Conservation (phyloP, 2,329 filamentous ascomycete species). For the Orbilia javanica region DNA sequence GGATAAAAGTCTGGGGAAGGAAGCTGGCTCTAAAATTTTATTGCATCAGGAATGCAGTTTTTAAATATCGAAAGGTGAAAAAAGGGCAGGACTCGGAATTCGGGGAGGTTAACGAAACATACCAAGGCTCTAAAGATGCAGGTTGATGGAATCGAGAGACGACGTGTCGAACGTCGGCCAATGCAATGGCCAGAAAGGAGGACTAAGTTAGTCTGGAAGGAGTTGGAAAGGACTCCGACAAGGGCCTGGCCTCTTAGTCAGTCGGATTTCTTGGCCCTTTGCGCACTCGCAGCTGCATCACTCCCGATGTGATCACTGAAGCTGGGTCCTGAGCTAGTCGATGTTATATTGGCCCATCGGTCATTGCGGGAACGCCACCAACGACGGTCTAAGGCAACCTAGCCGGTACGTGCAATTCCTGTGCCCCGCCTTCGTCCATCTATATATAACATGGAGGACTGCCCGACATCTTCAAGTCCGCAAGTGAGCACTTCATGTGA, state of each 20-base stretch:
- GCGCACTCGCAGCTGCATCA: slow-evolving; percentile 17
- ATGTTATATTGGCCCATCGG: background rate
- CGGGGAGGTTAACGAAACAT: slow-evolving; percentile 25
- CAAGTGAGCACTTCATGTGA: no score
- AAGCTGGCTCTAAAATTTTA: background rate
- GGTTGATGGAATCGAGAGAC: slow-evolving; percentile 17
- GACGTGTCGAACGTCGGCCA: slow-evolving; percentile 23
- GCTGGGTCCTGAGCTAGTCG: background rate
- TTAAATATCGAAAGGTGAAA: background rate
- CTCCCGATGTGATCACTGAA: slow-evolving; percentile 27
- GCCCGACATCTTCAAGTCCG: no score
- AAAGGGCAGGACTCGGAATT: slow-evolving; percentile 25
- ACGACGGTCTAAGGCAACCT: slow-evolving; percentile 26
- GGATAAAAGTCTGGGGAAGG: slow-evolving; percentile 2
- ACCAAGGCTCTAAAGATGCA: slow-evolving; percentile 34
- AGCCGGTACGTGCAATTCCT: slow-evolving; percentile 3
- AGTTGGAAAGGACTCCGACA: background rate
- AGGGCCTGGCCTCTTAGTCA: slow-evolving; percentile 1
- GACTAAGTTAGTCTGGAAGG: slow-evolving; percentile 17
- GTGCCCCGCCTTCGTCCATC: background rate
- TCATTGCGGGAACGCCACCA: slow-evolving; percentile 33
- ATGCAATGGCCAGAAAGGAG: slow-evolving; percentile 30
- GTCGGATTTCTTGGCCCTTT: slow-evolving; percentile 7
- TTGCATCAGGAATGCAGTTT: background rate
- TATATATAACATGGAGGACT: background rate